Conservation (phyloP, 2,329 filamentous ascomycete genomes). For the Ceratocystis albifundus region DNA sequence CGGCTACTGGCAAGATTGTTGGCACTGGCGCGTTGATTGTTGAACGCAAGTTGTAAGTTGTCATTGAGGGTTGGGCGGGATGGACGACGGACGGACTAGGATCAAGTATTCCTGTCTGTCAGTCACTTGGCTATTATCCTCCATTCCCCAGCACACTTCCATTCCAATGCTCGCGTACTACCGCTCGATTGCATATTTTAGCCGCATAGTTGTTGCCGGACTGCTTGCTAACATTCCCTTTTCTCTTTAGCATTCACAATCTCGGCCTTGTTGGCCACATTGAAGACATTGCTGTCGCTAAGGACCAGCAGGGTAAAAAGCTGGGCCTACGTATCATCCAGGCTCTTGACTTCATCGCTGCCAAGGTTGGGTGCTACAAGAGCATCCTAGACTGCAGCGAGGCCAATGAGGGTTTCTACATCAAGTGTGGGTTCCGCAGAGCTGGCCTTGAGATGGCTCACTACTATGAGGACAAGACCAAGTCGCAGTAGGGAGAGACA, state of each 20-base stretch:
- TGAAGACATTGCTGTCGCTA: slow-evolving; percentile 91
- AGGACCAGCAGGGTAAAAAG: slow-evolving; percentile 96
- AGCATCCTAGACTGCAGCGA: slow-evolving; percentile 94
- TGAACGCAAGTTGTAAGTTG: slow-evolving; percentile 77
- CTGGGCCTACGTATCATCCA: slow-evolving; percentile 86
- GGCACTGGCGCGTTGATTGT: slow-evolving; percentile 82
- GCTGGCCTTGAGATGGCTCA: slow-evolving; percentile 95
- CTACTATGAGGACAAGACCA: slow-evolving; percentile 61
- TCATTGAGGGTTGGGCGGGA: background rate
- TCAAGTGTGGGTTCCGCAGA: slow-evolving; percentile 91
- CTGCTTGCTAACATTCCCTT: background rate
- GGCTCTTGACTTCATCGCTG: slow-evolving; percentile 77
- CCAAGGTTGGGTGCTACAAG: slow-evolving; percentile 90
- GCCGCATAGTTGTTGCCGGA: background rate
- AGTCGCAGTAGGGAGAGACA: slow-evolving; percentile 27
- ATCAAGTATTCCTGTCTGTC: background rate
- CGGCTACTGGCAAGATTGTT: slow-evolving; percentile 54
- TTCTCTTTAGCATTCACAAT: slow-evolving; percentile 53
- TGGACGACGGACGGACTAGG: background rate
- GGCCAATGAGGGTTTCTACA: slow-evolving; percentile 91
- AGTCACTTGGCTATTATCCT: background rate
- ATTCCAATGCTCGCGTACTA: background rate
- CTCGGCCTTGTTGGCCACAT: slow-evolving; percentile 84
- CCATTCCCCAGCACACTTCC: background rate
- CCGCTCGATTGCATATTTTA: background rate